Conservation (phyloP, 306 rosid species). For the Morella rubra region DNA sequence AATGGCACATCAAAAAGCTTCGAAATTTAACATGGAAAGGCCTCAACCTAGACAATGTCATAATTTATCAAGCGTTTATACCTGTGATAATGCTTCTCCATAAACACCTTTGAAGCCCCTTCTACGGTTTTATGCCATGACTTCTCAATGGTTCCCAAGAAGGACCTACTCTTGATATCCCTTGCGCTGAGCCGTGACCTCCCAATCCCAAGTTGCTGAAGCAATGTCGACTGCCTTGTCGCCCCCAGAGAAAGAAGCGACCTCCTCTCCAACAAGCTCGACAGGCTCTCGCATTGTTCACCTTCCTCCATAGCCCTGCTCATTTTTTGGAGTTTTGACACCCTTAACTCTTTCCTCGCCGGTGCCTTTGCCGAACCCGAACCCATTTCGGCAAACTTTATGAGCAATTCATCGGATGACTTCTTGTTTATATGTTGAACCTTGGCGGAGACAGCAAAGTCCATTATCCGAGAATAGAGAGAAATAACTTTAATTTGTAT, state of each 20-base stretch:
- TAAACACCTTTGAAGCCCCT: slow-evolving; percentile 78
- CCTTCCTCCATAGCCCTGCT: slow-evolving; percentile 21
- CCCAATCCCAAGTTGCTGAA: slow-evolving; percentile 49
- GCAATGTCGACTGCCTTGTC: slow-evolving; percentile 45
- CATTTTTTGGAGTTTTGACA: slow-evolving; percentile 35
- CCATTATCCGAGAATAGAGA: too few species aligned
- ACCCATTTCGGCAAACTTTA: slow-evolving; percentile 56
- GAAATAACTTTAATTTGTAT: too few species aligned
- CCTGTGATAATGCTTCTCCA: slow-evolving; percentile 79
- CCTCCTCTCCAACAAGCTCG: slow-evolving; percentile 49
- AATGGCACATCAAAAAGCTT: slow-evolving; percentile 3
- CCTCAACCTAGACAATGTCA: slow-evolving; percentile 45
- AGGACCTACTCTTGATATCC: slow-evolving; percentile 57
- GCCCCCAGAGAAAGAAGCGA: slow-evolving; percentile 50
- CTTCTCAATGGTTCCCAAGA: slow-evolving; percentile 69
- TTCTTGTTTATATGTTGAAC: too few species aligned
- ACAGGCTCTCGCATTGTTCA: slow-evolving; percentile 39
- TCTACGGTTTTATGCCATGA: slow-evolving; percentile 81
- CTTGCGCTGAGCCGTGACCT: slow-evolving; percentile 47
- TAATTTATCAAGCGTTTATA: slow-evolving; percentile 82
- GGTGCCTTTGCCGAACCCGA: slow-evolving; percentile 21
- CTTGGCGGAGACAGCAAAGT: too few species aligned
- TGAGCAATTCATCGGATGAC: slow-evolving; percentile 81
- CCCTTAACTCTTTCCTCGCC: slow-evolving; percentile 26
- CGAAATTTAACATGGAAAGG: background rate